Conservation (phyloP, 164 flowering plant genomes). For the Cinnamomum chago region DNA sequence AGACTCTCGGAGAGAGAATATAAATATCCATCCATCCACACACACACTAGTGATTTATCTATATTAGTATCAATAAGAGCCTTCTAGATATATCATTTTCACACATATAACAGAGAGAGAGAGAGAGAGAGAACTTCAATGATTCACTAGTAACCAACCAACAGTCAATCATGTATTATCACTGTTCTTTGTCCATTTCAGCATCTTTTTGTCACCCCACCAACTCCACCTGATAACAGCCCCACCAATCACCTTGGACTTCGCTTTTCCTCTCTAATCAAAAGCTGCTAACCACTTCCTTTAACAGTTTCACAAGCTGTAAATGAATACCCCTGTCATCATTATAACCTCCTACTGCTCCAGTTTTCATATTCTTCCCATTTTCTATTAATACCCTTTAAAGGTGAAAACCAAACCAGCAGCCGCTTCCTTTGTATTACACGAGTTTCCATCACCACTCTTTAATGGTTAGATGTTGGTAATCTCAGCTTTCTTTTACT, state of each 20-base stretch:
- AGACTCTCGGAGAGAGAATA: background rate
- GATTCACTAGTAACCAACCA: conserved; percentile 1
- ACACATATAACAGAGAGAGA: background rate
- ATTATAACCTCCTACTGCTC: conserved; percentile 7
- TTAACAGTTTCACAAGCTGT: conserved; percentile 11
- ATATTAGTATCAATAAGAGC: too few relatives aligned
- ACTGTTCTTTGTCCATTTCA: conserved; percentile 7
- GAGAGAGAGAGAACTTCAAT: background rate
- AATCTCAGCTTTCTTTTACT: background rate
- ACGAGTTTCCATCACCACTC: background rate
- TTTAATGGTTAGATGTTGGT: conserved; percentile 1
- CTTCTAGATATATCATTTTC: too few relatives aligned
- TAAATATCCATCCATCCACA: too few relatives aligned
- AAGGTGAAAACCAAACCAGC: background rate
- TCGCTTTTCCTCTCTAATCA: conserved; percentile 7
- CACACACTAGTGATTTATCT: background rate
- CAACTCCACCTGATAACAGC: conserved; percentile 6
- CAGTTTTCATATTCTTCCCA: conserved; percentile 1
- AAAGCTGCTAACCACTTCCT: conserved; percentile 20
- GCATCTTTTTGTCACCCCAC: conserved; percentile 8
- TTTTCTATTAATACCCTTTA: background rate
- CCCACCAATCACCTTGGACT: conserved; percentile 17
- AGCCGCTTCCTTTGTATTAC: background rate
- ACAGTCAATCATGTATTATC: conserved; percentile 2
- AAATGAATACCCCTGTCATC: conserved; percentile 15